Percentiles rank a stretch among this genome's conserved stretches.
Evolutionary conservation across 495 filamentous ascomycete genomes (phyloP).

Genomic region (Terfezia claveryi): DNA sequence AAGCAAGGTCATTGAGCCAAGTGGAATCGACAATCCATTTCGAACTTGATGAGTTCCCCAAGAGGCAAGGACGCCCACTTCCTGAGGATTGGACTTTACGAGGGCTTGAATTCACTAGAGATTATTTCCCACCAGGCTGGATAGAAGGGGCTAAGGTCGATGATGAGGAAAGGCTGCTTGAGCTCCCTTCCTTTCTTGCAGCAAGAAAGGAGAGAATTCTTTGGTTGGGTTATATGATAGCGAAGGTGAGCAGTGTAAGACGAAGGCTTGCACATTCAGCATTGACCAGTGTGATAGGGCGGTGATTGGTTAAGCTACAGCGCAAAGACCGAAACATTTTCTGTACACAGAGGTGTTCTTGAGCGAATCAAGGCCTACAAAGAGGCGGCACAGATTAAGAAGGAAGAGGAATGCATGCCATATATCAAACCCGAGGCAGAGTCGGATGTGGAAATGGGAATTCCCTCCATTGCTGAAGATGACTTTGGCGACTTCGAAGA

Average conservation of each 20-base stretch:
- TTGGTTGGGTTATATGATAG: slow-evolving; percentile 43
- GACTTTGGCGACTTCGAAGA: not conserved
- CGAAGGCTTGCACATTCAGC: not conserved
- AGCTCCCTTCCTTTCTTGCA: slow-evolving; percentile 41
- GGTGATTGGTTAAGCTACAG: slow-evolving; percentile 9
- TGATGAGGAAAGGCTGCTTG: slow-evolving; percentile 54
- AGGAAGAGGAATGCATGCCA: not conserved
- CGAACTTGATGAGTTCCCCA: slow-evolving; percentile 31
- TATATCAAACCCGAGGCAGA: not conserved
- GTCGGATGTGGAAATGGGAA: not conserved
- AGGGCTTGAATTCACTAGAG: slow-evolving; percentile 48
- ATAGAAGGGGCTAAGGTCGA: slow-evolving; percentile 48
- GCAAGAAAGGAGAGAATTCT: slow-evolving; percentile 49
- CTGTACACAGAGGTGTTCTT: slow-evolving; percentile 7
- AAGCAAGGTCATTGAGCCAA: slow-evolving; percentile 13
- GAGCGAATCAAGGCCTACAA: slow-evolving; percentile 6
- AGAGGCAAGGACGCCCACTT: slow-evolving; percentile 36
- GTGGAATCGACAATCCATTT: slow-evolving; percentile 23
- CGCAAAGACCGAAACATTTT: slow-evolving; percentile 1
- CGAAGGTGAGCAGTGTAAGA: slow-evolving; percentile 13
- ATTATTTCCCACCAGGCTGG: slow-evolving; percentile 47
- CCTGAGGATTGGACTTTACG: slow-evolving; percentile 69
- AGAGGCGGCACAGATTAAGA: not conserved
- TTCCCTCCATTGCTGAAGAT: not conserved
- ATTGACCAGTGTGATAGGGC: slow-evolving; percentile 3